Evolutionary conservation across 257 asterid species (phyloP).

Genomic region (Fraxinus americana): DNA sequence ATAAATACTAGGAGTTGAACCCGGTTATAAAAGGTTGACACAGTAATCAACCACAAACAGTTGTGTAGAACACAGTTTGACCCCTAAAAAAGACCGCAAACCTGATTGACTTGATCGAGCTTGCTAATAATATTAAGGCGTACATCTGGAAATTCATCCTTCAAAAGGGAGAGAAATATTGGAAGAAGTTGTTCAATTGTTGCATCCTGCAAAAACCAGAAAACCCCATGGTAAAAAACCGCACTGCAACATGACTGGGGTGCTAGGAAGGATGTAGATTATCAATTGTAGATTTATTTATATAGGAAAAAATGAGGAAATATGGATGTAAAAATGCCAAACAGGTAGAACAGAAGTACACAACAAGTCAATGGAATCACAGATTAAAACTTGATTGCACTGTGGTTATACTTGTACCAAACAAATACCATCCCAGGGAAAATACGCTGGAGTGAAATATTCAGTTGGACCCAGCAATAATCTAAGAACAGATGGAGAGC

Average conservation of each 20-base stretch:
- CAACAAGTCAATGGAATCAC: background rate
- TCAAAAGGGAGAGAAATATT: conserved; percentile 83
- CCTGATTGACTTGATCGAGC: conserved; percentile 94
- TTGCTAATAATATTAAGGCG: conserved; percentile 87
- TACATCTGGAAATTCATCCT: conserved; percentile 90
- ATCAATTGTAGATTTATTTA: background rate
- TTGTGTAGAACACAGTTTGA: background rate
- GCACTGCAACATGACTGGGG: background rate
- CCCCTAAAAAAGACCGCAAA: conserved; percentile 14
- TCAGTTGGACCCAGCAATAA: background rate
- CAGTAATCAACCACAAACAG: background rate
- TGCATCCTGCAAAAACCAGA: conserved; percentile 63
- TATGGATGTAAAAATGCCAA: background rate
- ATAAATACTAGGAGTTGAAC: conserved; percentile 5
- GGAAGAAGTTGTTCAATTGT: conserved; percentile 90
- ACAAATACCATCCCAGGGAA: background rate
- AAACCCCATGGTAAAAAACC: background rate
- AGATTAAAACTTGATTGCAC: background rate
- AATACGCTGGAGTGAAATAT: background rate
- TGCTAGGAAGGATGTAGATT: background rate
- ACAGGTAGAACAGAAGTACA: background rate
- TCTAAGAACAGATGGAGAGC: background rate
- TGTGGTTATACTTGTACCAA: background rate
- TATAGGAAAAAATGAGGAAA: background rate
- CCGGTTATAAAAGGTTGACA: background rate